Conservation (phyloP, 306 rosid genomes). For the Datisca glomerata region DNA sequence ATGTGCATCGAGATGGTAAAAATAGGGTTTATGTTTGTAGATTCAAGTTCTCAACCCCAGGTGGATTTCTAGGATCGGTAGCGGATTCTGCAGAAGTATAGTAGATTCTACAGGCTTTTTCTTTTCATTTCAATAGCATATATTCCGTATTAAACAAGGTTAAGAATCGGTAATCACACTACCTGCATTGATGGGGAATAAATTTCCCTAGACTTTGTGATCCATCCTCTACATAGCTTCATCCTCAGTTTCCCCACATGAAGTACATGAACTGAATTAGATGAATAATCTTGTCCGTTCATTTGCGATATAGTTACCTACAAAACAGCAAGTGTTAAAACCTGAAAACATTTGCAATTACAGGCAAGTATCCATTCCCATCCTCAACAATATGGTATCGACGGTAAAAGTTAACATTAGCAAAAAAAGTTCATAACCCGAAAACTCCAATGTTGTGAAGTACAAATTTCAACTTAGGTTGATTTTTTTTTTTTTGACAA, state of each 20-base stretch:
- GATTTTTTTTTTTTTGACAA: no score
- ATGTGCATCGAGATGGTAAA: no score
- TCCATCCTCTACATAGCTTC: slow-evolving; percentile 94
- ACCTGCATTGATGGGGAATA: slow-evolving; percentile 89
- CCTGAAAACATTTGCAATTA: no score
- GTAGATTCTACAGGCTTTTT: background rate
- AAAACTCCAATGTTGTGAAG: no score
- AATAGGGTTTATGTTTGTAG: no score
- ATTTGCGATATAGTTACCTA: slow-evolving; percentile 79
- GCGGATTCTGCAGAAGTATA: background rate
- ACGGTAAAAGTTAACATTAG: no score
- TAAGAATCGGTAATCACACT: background rate
- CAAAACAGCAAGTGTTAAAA: slow-evolving; percentile 11
- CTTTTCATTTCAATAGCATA: background rate
- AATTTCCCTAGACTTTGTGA: slow-evolving; percentile 89
- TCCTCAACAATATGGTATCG: no score
- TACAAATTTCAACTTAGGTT: no score
- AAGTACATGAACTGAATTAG: slow-evolving; percentile 75
- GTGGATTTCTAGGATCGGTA: no score
- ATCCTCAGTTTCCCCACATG: slow-evolving; percentile 92
- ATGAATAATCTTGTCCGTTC: slow-evolving; percentile 82
- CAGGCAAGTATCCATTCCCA: no score
- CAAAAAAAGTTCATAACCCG: no score
- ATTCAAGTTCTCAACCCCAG: no score
- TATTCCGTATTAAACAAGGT: background rate